Conservation (phyloP, 2,329 filamentous ascomycete species). For the Neofusicoccum sp. region DNA sequence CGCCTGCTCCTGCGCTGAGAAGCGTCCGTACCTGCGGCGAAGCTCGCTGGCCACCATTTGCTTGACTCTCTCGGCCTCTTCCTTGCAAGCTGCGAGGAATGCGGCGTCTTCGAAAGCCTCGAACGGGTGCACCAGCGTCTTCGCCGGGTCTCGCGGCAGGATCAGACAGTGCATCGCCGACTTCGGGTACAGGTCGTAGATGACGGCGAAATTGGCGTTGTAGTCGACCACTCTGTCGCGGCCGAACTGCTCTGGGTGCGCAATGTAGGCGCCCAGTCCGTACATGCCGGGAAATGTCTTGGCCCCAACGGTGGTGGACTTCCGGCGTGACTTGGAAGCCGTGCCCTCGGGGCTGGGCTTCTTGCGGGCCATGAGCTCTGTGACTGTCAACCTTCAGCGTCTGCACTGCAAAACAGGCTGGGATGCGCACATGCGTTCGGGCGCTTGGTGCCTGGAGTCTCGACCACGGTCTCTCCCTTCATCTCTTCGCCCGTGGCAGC, state of each 20-base stretch:
- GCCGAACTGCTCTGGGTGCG: constrained; percentile 60
- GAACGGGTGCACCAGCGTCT: constrained; percentile 69
- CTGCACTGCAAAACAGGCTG: background rate
- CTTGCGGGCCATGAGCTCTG: constrained; percentile 47
- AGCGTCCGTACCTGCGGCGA: constrained; percentile 62
- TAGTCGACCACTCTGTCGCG: constrained; percentile 62
- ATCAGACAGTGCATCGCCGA: constrained; percentile 80
- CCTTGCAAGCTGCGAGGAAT: constrained; percentile 65
- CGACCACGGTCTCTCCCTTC: constrained; percentile 21
- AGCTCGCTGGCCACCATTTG: constrained; percentile 72
- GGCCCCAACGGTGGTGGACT: constrained; percentile 23
- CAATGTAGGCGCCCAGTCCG: constrained; percentile 66
- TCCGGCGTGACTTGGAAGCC: background rate
- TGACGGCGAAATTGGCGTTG: constrained; percentile 68
- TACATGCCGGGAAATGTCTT: constrained; percentile 52
- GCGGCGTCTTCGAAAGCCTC: constrained; percentile 68
- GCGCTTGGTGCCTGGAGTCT: constrained; percentile 24
- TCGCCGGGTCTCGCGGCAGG: constrained; percentile 67
- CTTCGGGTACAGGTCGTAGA: constrained; percentile 85
- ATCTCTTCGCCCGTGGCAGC: constrained; percentile 27
- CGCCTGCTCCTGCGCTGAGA: constrained; percentile 61
- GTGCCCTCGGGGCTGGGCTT: constrained; percentile 30
- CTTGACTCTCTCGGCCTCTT: constrained; percentile 61
- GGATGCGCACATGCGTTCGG: constrained; percentile 39
- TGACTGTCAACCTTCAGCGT: constrained; percentile 34